Evolutionary conservation across 768 basidiomycete species (phyloP).

Genomic region (Austroboletus eburneus): DNA sequence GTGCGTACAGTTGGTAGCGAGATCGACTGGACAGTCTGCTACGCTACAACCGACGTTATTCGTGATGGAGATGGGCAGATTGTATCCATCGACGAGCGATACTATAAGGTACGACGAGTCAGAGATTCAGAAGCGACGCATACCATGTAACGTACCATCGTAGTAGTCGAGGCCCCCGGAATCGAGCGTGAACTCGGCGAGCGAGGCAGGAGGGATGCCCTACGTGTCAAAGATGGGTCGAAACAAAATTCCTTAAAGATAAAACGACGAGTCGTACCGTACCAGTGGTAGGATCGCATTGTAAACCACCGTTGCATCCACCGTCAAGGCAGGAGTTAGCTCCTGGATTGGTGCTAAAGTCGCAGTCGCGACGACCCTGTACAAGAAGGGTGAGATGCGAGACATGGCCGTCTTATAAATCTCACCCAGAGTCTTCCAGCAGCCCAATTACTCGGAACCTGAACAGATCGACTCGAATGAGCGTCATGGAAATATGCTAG

Average conservation of each 20-base stretch:
- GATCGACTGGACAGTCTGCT: conserved; percentile 59
- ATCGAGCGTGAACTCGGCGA: conserved; percentile 66
- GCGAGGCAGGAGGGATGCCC: conserved; percentile 65
- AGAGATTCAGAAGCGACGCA: neutral
- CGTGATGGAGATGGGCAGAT: conserved; percentile 55
- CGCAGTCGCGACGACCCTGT: conserved; percentile 53
- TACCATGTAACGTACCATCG: conserved; percentile 43
- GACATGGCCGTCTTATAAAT: neutral
- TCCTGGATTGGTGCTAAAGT: conserved; percentile 51
- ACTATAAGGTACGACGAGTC: conserved; percentile 32
- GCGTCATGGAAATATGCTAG: neutral
- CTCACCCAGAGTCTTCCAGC: conserved; percentile 61
- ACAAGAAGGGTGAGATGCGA: conserved; percentile 1
- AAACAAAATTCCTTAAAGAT: neutral
- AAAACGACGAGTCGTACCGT: conserved; percentile 32
- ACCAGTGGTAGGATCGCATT: conserved; percentile 49
- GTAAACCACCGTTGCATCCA: conserved; percentile 66
- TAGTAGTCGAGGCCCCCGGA: conserved; percentile 49
- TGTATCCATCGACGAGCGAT: conserved; percentile 63
- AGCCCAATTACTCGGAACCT: conserved; percentile 62
- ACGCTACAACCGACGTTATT: conserved; percentile 53
- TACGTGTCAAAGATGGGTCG: conserved; percentile 13
- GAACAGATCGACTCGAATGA: neutral
- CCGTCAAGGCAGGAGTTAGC: conserved; percentile 58
- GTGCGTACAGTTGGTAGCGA: conserved; percentile 49